phyloP scores from a whole-genome alignment of 1,139 yeast species.

The Nakaseomyces sp. region DNA sequence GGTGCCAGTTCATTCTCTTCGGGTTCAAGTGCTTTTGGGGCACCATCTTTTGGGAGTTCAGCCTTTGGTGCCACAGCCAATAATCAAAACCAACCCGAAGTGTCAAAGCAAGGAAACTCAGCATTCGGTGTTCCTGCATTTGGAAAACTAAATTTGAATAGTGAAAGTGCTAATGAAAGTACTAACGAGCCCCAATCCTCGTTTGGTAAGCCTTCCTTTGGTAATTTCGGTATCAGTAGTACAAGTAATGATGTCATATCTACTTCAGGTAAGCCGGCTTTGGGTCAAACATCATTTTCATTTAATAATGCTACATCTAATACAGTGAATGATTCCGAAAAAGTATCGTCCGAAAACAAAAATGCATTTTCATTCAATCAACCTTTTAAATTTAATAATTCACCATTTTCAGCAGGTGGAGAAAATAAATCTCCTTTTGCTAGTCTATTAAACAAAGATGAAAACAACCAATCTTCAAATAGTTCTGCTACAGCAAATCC shows the following conservation, averaged over 20 bases:
- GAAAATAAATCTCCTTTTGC: slow-evolving; percentile 8
- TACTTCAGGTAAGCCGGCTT: slow-evolving; percentile 9
- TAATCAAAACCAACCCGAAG: not conserved
- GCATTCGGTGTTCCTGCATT: slow-evolving; percentile 9
- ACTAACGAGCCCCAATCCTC: slow-evolving; percentile 8
- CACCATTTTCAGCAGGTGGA: slow-evolving; percentile 4
- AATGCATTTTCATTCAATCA: not conserved
- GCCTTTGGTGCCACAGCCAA: slow-evolving; percentile 10
- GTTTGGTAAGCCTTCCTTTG: slow-evolving; percentile 18
- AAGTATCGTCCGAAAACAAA: not conserved
- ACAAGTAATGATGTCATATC: not conserved
- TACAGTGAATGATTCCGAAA: slow-evolving; percentile 6
- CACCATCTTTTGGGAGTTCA: slow-evolving; percentile 12
- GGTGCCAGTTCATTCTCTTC: not conserved
- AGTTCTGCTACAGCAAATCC: not conserved
- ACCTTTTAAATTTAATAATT: not conserved
- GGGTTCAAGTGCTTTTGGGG: slow-evolving; percentile 14
- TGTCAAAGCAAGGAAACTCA: not conserved
- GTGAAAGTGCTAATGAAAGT: not conserved
- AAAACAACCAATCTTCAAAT: not conserved
- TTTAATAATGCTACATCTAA: slow-evolving; percentile 7
- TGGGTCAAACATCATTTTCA: slow-evolving; percentile 16
- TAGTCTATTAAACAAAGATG: slow-evolving; percentile 6
- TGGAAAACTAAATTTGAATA: slow-evolving; percentile 9
- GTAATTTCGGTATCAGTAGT: not conserved